phyloP scores from a whole-genome alignment of 805 yeast species.

The Metschnikowia peoriensis region DNA sequence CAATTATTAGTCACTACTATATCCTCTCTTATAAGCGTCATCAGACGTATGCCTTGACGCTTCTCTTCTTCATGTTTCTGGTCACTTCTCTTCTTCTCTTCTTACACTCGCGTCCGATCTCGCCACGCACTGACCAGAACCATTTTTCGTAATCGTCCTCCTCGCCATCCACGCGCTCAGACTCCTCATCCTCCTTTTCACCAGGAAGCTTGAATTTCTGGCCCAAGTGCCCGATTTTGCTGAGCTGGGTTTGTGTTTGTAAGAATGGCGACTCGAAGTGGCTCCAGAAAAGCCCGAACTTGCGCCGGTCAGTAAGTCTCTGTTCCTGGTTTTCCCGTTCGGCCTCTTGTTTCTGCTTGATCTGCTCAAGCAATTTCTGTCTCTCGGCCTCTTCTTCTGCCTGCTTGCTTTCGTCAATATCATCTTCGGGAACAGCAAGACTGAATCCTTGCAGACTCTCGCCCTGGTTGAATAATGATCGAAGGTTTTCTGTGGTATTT shows the following conservation, averaged over 20 bases:
- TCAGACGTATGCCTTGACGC: conserved; percentile 6
- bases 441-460: conserved; percentile 31
- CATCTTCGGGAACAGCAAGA: conserved; percentile 38
- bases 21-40: too few species aligned
- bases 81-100: conserved; percentile 71
- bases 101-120: conserved; percentile 71
- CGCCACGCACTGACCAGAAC: conserved; percentile 84
- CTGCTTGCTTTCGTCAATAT: conserved; percentile 14
- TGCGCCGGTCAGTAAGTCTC: conserved; percentile 8
- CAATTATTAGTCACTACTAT: too few species aligned
- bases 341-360: conserved; percentile 32
- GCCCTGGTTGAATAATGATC: conserved; percentile 58
- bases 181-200: conserved; percentile 26
- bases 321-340: conserved; percentile 27
- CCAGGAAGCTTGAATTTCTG: conserved; percentile 38
- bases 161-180: conserved; percentile 28
- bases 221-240: conserved; percentile 45
- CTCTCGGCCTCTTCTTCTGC: conserved; percentile 18
- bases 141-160: conserved; percentile 61
- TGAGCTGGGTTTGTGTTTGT: conserved; percentile 77
- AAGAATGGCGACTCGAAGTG: conserved; percentile 86
- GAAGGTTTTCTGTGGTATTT: conserved; percentile 56
- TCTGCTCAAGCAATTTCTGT: conserved; percentile 27
- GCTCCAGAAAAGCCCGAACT: conserved; percentile 67
- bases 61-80: conserved; percentile 53